phyloP scores from a whole-genome alignment of 192 early-diverging fungal genomes.

The Diversispora epigaea region DNA sequence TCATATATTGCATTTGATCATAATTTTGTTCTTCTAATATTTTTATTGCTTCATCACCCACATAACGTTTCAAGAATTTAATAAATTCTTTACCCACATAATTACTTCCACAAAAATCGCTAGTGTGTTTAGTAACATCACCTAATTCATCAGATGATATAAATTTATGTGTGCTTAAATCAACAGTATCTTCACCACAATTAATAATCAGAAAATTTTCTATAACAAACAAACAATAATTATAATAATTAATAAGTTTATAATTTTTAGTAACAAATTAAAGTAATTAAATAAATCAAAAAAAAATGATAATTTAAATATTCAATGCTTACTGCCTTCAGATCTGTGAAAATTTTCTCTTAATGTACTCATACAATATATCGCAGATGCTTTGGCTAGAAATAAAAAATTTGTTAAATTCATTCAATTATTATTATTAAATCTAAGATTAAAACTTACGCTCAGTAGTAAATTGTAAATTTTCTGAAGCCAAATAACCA shows the following conservation, averaged over 20 bases:
- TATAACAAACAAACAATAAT: no score
- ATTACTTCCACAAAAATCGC: slow-evolving; percentile 44
- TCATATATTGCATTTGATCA: neutral
- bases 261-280: no score
- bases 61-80: slow-evolving; percentile 44
- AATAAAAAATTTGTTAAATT: neutral
- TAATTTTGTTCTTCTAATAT: slow-evolving; percentile 36
- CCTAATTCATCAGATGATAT: slow-evolving; percentile 27
- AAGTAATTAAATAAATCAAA: neutral
- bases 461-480: neutral
- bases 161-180: slow-evolving; percentile 37
- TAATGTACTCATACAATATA: neutral
- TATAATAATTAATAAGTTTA: no score
- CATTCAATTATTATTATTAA: neutral
- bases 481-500: neutral
- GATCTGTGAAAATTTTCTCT: neutral
- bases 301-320: neutral
- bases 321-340: neutral
- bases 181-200: slow-evolving; percentile 48
- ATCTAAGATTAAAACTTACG: neutral
- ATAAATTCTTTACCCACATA: slow-evolving; percentile 44
- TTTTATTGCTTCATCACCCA: slow-evolving; percentile 39
- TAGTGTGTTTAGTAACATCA: slow-evolving; percentile 30
- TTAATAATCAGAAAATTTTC: slow-evolving; percentile 45
- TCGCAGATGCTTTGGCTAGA: neutral